Conservation (phyloP, 2,329 filamentous ascomycete genomes). For the Xylariaceae sp. region DNA sequence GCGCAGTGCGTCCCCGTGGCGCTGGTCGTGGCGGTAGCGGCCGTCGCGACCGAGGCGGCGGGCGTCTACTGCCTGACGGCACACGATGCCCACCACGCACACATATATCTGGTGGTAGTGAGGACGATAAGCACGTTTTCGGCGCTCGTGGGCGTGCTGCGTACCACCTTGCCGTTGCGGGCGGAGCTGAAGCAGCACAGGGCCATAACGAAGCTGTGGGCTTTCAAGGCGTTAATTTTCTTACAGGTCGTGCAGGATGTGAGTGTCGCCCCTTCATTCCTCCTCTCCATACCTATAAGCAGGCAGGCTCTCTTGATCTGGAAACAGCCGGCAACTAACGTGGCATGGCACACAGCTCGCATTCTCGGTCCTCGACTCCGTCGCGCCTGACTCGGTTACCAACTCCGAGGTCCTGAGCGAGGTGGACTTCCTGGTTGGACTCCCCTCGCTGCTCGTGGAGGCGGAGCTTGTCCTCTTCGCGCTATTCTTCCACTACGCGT, state of each 20-base stretch:
- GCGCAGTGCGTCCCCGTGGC: conserved; percentile 49
- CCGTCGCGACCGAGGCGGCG: conserved; percentile 39
- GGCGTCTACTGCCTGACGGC: conserved; percentile 42
- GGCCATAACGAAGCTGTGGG: conserved; percentile 35
- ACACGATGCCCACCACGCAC: conserved; percentile 38
- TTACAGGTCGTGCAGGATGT: conserved; percentile 30
- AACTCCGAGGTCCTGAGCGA: conserved; percentile 25
- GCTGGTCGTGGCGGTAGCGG: conserved; percentile 49
- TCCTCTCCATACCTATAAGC: neutral
- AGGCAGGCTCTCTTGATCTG: no score
- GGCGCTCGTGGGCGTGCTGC: conserved; percentile 35
- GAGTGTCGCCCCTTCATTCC: conserved; percentile 21
- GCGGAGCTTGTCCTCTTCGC: conserved; percentile 32
- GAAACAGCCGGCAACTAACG: no score
- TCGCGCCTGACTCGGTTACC: conserved; percentile 17
- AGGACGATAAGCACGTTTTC: conserved; percentile 32
- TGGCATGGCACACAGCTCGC: conserved; percentile 18
- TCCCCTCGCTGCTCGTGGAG: conserved; percentile 29
- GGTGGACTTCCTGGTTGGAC: conserved; percentile 31
- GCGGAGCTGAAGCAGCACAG: conserved; percentile 31
- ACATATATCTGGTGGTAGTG: conserved; percentile 41
- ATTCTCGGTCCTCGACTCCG: conserved; percentile 29
- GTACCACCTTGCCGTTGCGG: conserved; percentile 25
- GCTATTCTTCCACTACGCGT: conserved; percentile 36
- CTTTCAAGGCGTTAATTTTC: conserved; percentile 40